phyloP scores from a whole-genome alignment of 257 asterid species.

The Gentiana macrophylla region DNA sequence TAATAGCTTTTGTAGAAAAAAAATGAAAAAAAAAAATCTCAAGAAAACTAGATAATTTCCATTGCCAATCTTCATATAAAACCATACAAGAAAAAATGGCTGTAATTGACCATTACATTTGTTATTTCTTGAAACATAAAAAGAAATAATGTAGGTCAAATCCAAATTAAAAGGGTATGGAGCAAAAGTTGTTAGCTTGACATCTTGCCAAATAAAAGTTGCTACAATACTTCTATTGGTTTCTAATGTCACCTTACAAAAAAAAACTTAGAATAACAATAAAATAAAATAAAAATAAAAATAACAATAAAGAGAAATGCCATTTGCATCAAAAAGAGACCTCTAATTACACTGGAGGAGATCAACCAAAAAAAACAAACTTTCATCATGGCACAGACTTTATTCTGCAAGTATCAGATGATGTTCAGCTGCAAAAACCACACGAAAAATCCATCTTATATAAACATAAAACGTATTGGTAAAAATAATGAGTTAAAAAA shows the following conservation, averaged over 20 bases:
- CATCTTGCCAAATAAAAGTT: slow-evolving; percentile 5
- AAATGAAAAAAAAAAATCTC: too few species aligned
- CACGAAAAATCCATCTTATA: too few species aligned
- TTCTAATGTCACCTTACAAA: slow-evolving; percentile 4
- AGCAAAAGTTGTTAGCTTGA: slow-evolving; percentile 11
- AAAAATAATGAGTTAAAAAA: too few species aligned
- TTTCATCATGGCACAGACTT: slow-evolving; percentile 4
- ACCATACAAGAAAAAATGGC: background rate
- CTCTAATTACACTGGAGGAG: slow-evolving; percentile 17
- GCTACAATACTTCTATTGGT: slow-evolving; percentile 4
- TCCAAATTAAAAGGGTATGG: background rate
- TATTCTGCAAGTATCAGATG: slow-evolving; percentile 13
- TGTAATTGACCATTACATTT: background rate
- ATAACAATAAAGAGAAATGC: slow-evolving; percentile 6
- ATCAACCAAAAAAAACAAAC: slow-evolving; percentile 7
- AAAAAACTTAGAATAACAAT: background rate
- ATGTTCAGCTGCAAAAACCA: slow-evolving; percentile 20
- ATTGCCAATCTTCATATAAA: too few species aligned
- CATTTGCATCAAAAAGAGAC: slow-evolving; percentile 14
- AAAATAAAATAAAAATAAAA: background rate
- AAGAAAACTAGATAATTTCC: too few species aligned
- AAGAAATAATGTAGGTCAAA: slow-evolving; percentile 5
- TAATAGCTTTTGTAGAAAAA: too few species aligned
- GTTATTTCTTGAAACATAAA: background rate
- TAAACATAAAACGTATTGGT: too few species aligned